A percentile compares a stretch with the other conserved stretches of the same genome.
Evolutionary conservation across 1,284 basidiomycete genomes (phyloP).

Genomic region (Papiliotrema nemorosa): DNA sequence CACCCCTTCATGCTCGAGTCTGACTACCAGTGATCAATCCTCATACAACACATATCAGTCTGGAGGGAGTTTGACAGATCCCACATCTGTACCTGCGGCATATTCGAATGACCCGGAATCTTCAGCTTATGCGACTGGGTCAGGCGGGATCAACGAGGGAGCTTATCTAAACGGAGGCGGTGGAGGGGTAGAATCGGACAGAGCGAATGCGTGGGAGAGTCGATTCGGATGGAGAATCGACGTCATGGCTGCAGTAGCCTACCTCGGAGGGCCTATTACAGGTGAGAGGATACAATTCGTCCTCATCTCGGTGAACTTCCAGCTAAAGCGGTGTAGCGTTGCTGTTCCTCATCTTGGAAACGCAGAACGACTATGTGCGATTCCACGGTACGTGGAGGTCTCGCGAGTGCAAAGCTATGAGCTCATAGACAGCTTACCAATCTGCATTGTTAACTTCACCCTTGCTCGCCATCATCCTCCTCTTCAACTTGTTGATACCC

Average conservation of each 20-base stretch:
- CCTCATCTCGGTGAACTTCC: neutral
- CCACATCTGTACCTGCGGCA: slow-evolving; percentile 33
- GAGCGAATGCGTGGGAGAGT: slow-evolving; percentile 67
- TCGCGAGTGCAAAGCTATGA: neutral
- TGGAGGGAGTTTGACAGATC: slow-evolving; percentile 52
- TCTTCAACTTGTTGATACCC: slow-evolving; percentile 59
- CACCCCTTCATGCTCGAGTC: neutral
- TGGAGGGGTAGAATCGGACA: slow-evolving; percentile 54
- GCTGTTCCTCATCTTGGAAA: slow-evolving; percentile 67
- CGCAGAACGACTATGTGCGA: slow-evolving; percentile 72
- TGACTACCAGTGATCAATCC: slow-evolving; percentile 34
- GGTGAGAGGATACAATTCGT: slow-evolving; percentile 53
- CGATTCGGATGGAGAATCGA: slow-evolving; percentile 67
- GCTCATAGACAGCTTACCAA: slow-evolving; percentile 63
- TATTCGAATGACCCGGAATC: slow-evolving; percentile 44
- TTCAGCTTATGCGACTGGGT: slow-evolving; percentile 50
- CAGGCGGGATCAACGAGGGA: slow-evolving; percentile 6
- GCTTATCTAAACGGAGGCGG: slow-evolving; percentile 41
- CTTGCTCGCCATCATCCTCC: slow-evolving; percentile 60
- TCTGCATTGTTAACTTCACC: slow-evolving; percentile 69
- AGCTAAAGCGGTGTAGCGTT: slow-evolving; percentile 54
- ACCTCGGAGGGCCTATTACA: slow-evolving; percentile 68
- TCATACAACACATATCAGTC: slow-evolving; percentile 59
- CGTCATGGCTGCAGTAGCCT: slow-evolving; percentile 63
- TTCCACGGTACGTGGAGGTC: slow-evolving; percentile 61